phyloP scores from a whole-genome alignment of 192 early-diverging fungal species.

The Backusella sp. region DNA sequence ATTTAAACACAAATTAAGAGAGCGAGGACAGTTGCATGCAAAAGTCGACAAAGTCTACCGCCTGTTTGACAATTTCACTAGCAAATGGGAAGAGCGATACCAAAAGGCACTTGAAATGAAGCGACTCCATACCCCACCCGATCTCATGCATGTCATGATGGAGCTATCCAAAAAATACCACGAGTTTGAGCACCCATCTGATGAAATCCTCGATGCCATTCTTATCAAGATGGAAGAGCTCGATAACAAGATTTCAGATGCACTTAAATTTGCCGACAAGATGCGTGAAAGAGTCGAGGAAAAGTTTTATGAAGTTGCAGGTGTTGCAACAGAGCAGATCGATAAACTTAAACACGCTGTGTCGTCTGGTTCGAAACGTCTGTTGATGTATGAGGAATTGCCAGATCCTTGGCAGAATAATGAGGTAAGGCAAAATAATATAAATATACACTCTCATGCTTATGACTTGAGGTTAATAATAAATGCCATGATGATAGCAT shows the following conservation, averaged over 20 bases:
- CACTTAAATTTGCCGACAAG: constrained; percentile 18
- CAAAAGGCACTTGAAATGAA: background rate
- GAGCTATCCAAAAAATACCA: constrained; percentile 49
- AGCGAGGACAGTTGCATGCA: constrained; percentile 15
- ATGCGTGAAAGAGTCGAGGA: constrained; percentile 31
- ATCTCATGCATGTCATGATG: constrained; percentile 39
- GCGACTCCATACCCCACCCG: constrained; percentile 35
- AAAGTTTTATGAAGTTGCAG: constrained; percentile 25
- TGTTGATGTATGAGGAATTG: constrained; percentile 57
- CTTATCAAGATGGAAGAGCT: constrained; percentile 35
- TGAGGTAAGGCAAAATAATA: constrained; percentile 12
- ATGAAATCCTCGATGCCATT: constrained; percentile 30
- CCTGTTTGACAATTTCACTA: constrained; percentile 26
- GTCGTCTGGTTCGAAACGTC: constrained; percentile 46
- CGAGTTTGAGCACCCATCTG: constrained; percentile 39
- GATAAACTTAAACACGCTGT: constrained; percentile 45
- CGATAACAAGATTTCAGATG: constrained; percentile 29
- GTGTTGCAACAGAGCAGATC: constrained; percentile 35
- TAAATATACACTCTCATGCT: background rate
- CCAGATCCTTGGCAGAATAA: constrained; percentile 60
- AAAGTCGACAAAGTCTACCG: constrained; percentile 21
- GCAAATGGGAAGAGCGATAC: constrained; percentile 14
- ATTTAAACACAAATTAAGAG: constrained; percentile 21
- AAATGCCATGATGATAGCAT: constrained; percentile 13
- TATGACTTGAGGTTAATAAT: background rate